Base-by-base conservation (phyloP, 2,329 filamentous ascomycete species). In the Cytospora piceicola region DNA sequence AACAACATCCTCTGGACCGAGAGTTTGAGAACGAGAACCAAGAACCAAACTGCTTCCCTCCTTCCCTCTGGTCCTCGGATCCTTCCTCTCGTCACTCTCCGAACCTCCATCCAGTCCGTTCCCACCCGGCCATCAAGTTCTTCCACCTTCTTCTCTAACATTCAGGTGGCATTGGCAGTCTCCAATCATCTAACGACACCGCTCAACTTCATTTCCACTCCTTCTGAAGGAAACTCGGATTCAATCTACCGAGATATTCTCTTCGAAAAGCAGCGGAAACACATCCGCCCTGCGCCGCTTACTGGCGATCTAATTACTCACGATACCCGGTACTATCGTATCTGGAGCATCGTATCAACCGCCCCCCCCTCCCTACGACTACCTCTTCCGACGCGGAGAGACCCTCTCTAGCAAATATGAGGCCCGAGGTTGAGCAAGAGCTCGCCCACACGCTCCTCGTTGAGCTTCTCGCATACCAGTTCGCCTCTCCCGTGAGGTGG, bases 391-490 rank as follows among this genome's bases (percentile, higher is more conserved):
- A 58, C 61, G 58, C 58, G 69, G 61, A 55, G 66, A 68, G 64
- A 64, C 61, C 67, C 63, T 65, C 60, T 59, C 69, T 64, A 65
- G 72, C 74, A 82, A 90, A 75, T 74, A 98, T 98, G 94, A 92
- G 92, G 85, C 95, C 95, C 79, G 95, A 99, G 88, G 86, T 98
- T 80, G 94, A 99, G 89, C 95, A 99, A 82, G 95, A 99, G 85
- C 92, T 99, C 80, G 91, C 95, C 76, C 94, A 99, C 81, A 98
- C 94, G 72, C 88, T 99, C 81, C 91, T 99, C 77, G 92, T 99
- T 71, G 95, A 99, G 89, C 92, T 99, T 70, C 89, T 99, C 73
- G 95, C 95, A 83, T 99, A 98, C 81, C 95, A 99, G 79, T 99
- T 99, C 80, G 95, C 95, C 74, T 98, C 94, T 63, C 95, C 95